Conservation (phyloP, 2,329 filamentous ascomycete species). For the Colletotrichum plurivorum region DNA sequence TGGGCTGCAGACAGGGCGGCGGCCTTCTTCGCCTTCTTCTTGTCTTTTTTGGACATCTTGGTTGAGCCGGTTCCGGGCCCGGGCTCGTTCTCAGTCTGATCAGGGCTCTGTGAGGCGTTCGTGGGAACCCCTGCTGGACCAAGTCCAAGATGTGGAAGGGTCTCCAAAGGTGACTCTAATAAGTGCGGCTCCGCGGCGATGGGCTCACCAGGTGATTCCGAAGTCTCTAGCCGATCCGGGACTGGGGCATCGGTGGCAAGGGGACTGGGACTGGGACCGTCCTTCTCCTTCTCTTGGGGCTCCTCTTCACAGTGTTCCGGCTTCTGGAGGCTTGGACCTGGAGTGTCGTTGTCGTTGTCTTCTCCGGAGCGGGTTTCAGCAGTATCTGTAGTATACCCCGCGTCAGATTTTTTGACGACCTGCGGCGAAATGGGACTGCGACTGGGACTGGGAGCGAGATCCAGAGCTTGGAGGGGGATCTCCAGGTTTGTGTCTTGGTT, state of each 20-base stretch:
- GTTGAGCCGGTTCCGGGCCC: conserved; percentile 27
- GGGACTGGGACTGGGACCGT: neutral
- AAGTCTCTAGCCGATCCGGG: conserved; percentile 18
- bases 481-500: conserved; percentile 40
- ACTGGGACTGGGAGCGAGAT: conserved; percentile 20
- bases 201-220: conserved; percentile 34
- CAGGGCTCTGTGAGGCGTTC: conserved; percentile 20
- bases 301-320: conserved; percentile 45
- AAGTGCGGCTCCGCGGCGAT: conserved; percentile 26
- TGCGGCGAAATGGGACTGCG: conserved; percentile 1
- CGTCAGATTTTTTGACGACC: conserved; percentile 37
- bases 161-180: conserved; percentile 30
- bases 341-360: conserved; percentile 44
- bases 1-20: conserved; percentile 15
- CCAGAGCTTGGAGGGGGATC: conserved; percentile 39
- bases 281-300: conserved; percentile 45
- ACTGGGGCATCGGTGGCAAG: conserved; percentile 30
- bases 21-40: conserved; percentile 42
- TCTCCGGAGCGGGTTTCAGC: conserved; percentile 40
- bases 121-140: conserved; percentile 26
- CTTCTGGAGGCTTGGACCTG: conserved; percentile 45
- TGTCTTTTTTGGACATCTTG: conserved; percentile 45
- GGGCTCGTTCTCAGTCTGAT: conserved; percentile 24
- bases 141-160: conserved; percentile 20
- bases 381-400: conserved; percentile 34